Evolutionary conservation across 192 early-diverging fungal species (phyloP), one percentile per base, ranked within the genome.

Genomic region (Entomortierella parvispora): DNA sequence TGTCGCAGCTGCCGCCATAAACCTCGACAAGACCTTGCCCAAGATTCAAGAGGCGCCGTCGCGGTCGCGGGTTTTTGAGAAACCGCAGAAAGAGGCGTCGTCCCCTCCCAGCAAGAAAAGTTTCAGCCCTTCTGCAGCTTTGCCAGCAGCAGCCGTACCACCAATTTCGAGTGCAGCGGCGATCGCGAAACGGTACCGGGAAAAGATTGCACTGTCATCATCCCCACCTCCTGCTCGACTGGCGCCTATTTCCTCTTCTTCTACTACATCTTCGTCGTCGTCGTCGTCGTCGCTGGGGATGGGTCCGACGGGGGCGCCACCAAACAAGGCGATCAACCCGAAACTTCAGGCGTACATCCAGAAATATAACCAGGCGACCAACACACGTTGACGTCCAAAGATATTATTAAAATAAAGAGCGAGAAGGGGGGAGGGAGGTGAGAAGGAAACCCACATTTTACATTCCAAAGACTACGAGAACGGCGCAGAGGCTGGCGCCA

Each of bases 301-400:
- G 2, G 59, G 32, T 34, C 12, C 25, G 4, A 42, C 31, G 4
- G 46, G 58, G 2, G 57, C 1, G 10, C 7, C 3, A 20, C 26
- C 40, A 2, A 49, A 59, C 4, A 77, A 77, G 42, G 59, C 29
- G 7, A 64, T 77, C 14, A 77, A 77, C 32, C 74, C 74, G 3
- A 68, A 59, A 29, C 48, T 77, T 6, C 74, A 77, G 40, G 74
- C 43, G 11, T 77, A 77, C 45, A 77, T 77, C 29, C 74, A 68
- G 34, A 77, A 68, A 57, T 77, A 77, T 3, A 77, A 77, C 43
- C 55, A 63, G 14, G 74, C 74, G 1, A 48, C 65, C 14, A 76
- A 61, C 32, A 61, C 53, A 29, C 47, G 63, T 17, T 29, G 31
- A n/a, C n/a, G 54, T 32, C 34, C 17, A 56, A 32, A 28, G 15